Base-by-base conservation (phyloP, 2,329 filamentous ascomycete species). In the Xylariomycetidae sp. region DNA sequence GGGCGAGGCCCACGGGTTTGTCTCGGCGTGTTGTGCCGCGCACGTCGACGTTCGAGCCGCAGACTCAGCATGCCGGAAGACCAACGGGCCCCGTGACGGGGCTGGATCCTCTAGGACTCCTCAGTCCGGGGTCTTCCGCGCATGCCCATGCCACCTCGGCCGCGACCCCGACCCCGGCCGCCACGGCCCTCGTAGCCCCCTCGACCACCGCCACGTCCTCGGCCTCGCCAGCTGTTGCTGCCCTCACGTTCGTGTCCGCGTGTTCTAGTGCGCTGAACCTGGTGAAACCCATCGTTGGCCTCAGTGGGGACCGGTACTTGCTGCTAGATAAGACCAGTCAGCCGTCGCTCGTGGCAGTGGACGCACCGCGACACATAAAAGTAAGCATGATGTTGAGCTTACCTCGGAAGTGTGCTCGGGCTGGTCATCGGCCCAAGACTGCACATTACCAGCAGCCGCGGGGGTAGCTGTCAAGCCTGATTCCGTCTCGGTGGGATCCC, bases 381-480 rank as follows among this genome's bases (percentile, higher is more conserved):
- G n/a, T n/a, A n/a, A n/a, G n/a, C n/a, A n/a, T n/a, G n/a, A n/a
- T n/a, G n/a, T n/a, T n/a, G 3, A 12, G 52, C 64, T 47, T 55
- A 73, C 68, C 53, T 67, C 63, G 19, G 58, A 46, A 23, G 57
- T 57, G 35, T 57, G 59, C 39, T 79, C 75, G 13, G 82, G 76
- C 48, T 84, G 75, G 40, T 92, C 85, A 50, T 94, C 87, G 17
- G 85, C 85, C 85, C 85, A 93, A 50, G 80, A 87, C 53, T 82
- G 78, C 19, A 69, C 68, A 50, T 71, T 70, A 34, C 63, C 54
- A 24, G 64, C 59, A 7, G 65, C 64, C 6, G 75, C 77, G 29
- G 78, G 74, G n/a, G 74, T 77, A 17, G 76, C 75, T 29, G 70
- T 63, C 25, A 76, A 56, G 23, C 76, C 77, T 23, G 71, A 76